These are phyloP conservation scores for Neurospora tetraspora DNA, from an alignment of 495 filamentous ascomycete genomes.

Conservation along the genomic window DNA sequence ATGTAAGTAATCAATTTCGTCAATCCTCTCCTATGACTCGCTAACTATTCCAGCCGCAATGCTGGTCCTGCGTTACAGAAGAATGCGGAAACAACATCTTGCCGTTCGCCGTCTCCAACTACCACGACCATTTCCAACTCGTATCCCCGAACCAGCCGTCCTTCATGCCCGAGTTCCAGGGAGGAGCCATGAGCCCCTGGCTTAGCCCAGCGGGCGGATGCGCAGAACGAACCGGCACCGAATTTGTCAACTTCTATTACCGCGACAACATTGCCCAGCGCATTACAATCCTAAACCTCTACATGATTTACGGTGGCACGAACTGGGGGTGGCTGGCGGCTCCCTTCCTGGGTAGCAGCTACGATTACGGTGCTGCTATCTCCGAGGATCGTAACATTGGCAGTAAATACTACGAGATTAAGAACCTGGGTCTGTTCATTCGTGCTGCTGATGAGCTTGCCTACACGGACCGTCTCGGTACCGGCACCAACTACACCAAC, in stretches of 20 bases:
- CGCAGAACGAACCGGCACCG: constrained; percentile 25
- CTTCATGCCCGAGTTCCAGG: constrained; percentile 57
- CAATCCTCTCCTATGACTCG: rapidly evolving
- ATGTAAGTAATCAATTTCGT: constrained; percentile 8
- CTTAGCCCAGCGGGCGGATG: constrained; percentile 43
- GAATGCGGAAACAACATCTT: constrained; percentile 43
- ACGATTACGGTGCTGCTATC: constrained; percentile 52
- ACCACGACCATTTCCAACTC: constrained; percentile 12
- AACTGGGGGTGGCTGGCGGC: constrained; percentile 37
- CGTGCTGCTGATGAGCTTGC: constrained; percentile 36
- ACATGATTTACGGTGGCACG: constrained; percentile 50
- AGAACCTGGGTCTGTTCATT: constrained; percentile 46
- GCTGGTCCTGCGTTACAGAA: constrained; percentile 48
- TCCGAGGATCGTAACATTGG: constrained; percentile 46
- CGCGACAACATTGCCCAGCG: constrained; percentile 39
- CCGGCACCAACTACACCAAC: constrained; percentile 32
- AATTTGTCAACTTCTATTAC: constrained; percentile 51
- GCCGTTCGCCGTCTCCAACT: constrained; percentile 5
- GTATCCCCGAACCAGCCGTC: constrained; percentile 28
- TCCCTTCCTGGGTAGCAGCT: constrained; percentile 30
- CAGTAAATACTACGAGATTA: constrained; percentile 51
- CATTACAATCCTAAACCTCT: constrained; percentile 34
- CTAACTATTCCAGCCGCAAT: constrained; percentile 30
- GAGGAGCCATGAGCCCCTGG: constrained; percentile 54
- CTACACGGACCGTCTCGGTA: constrained; percentile 33